phyloP scores from a whole-genome alignment of 2,329 filamentous ascomycete genomes.

The Fusarium heterosporum region DNA sequence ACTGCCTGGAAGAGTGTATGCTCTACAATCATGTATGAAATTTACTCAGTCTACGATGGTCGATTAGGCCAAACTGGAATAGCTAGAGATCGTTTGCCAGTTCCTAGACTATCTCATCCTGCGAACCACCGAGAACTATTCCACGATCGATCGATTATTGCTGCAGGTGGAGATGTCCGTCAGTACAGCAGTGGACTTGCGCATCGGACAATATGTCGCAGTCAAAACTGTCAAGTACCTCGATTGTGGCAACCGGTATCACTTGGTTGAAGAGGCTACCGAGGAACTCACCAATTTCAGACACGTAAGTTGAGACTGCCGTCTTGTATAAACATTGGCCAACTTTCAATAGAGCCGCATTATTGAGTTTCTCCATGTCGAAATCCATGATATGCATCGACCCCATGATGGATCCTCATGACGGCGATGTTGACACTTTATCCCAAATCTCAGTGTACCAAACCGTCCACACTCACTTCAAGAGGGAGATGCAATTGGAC shows the following conservation, averaged over 20 bases:
- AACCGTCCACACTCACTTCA: too few species aligned
- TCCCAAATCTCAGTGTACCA: too few species aligned
- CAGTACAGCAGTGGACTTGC: not conserved
- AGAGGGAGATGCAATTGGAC: too few species aligned
- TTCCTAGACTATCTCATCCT: too few species aligned
- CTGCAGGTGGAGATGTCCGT: not conserved
- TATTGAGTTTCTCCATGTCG: not conserved
- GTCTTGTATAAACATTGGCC: not conserved
- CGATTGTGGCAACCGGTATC: too few species aligned
- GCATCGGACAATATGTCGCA: not conserved
- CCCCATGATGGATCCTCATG: not conserved
- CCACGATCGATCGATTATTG: not conserved
- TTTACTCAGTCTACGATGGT: too few species aligned
- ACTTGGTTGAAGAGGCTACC: not conserved
- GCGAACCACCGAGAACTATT: not conserved
- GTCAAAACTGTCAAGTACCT: not conserved
- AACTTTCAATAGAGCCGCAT: not conserved
- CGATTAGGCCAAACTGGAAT: too few species aligned
- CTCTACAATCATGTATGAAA: too few species aligned
- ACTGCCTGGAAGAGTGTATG: not conserved
- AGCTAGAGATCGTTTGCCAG: too few species aligned
- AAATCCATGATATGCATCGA: not conserved
- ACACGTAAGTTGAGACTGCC: not conserved
- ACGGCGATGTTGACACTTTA: not conserved
- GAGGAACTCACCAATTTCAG: not conserved